Conservation (phyloP, 306 rosid genomes). For the Lithocarpus polystachyus region DNA sequence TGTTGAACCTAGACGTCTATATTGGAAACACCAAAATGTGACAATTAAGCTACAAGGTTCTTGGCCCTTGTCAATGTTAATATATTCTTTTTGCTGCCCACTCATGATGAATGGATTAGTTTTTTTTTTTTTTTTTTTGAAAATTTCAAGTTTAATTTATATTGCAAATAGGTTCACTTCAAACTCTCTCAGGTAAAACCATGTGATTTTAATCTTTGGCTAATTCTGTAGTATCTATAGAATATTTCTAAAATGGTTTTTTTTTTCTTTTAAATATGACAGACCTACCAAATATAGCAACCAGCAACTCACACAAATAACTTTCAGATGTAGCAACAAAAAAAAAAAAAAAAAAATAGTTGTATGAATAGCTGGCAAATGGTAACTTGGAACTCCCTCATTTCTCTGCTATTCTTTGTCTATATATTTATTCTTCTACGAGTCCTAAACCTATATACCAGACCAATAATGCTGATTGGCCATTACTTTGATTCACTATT, state of each 20-base stretch:
- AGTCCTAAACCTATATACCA: background rate
- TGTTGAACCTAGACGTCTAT: no score
- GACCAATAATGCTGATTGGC: background rate
- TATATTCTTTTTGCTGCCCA: background rate
- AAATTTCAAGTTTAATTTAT: background rate
- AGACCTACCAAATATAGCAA: background rate
- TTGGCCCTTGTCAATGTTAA: background rate
- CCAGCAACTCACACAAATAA: background rate
- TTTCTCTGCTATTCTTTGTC: background rate
- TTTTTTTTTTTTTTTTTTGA: background rate
- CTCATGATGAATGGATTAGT: background rate
- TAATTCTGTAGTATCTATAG: background rate
- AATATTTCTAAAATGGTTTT: background rate
- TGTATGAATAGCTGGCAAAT: background rate
- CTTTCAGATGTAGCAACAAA: background rate
- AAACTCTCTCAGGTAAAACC: background rate
- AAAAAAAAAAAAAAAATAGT: no score
- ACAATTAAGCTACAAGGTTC: no score
- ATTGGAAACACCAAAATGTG: no score
- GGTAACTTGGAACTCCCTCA: background rate
- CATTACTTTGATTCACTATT: background rate
- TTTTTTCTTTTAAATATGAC: background rate
- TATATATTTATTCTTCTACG: background rate
- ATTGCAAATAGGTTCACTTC: background rate
- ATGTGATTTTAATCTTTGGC: background rate